Evolutionary conservation across 176 grass and related monocot species (phyloP), one percentile per base, ranked within the genome.

Genomic region (Poa annua): DNA sequence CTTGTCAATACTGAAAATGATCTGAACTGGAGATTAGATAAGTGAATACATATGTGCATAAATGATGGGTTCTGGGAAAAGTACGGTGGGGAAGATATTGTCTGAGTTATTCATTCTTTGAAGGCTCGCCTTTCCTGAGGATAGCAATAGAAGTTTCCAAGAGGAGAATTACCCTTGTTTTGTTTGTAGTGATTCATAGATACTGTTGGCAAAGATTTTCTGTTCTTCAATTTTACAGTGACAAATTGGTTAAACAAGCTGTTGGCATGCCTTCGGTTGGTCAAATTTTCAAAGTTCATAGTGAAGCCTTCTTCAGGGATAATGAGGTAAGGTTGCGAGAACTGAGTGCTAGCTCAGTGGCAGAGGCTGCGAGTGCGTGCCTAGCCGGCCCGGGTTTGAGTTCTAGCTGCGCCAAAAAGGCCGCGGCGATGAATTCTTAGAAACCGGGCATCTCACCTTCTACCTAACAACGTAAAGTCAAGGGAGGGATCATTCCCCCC

Each of bases 161-260:
- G n/a, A 15, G 20, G n/a, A 64, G 10, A 33, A n/a, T 81, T 48
- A 0, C 7, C 57, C 50, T 48, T 54, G 47, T 29, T 29, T 29
- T 29, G 29, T 34, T 66, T 44, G 62, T 80, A 34, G 16, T 67
- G 56, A 81, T 74, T 19, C 19, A 70, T 44, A 75, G 22, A 14
- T 56, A 64, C 75, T 77, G 66, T 76, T 75, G 36, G 26, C 25
- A 76, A 55, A 35, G 19, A 65, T 78, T 50, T 22, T 79, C 53
- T 1, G 6, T 77, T 89, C 76, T 85, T 3, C 8, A 71, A 80
- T 57, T 74, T 77, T 83, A 35, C 81, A 99, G 96, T 88, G 96
- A 99, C 57, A 99, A 99, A 90, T 94, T 99, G 81, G 96, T 93
- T 19, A 91, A 99, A 75, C 93, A 96, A 85, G 85, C 93, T 83